Percentiles rank a stretch among this genome's conserved stretches.
Evolutionary conservation across 371 early-diverging fungal genomes (phyloP).

Genomic region (Mortierella sp.): DNA sequence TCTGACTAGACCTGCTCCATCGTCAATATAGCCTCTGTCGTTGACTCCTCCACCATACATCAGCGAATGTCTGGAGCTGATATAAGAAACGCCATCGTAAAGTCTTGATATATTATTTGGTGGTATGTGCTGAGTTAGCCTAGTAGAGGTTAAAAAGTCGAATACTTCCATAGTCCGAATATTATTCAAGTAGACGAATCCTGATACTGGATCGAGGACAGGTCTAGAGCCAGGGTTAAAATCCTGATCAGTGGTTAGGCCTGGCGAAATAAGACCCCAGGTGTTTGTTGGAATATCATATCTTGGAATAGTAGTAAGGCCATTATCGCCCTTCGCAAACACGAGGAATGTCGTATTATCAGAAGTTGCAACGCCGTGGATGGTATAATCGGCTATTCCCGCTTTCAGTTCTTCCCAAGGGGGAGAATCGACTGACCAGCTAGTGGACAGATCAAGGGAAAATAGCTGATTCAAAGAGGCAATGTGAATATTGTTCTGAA

Average conservation of each 20-base stretch:
- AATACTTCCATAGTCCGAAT: conserved; percentile 16
- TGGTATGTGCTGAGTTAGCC: conserved; percentile 2
- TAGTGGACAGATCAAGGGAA: conserved; percentile 31
- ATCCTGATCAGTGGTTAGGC: conserved; percentile 2
- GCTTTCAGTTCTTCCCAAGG: conserved; percentile 27
- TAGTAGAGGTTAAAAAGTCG: not conserved
- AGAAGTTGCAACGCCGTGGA: conserved; percentile 21
- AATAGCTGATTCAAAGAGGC: conserved; percentile 8
- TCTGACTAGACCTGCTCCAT: conserved; percentile 12
- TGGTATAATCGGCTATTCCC: not conserved
- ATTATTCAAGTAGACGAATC: conserved; percentile 22
- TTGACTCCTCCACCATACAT: conserved; percentile 33
- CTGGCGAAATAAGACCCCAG: conserved; percentile 4
- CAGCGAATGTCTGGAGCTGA: conserved; percentile 16
- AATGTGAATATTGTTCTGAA: not conserved
- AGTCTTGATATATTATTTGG: conserved; percentile 10
- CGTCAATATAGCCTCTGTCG: conserved; percentile 23
- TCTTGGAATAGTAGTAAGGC: not conserved
- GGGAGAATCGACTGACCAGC: conserved; percentile 21
- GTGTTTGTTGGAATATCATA: conserved; percentile 13
- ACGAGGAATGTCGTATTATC: conserved; percentile 23
- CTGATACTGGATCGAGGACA: conserved; percentile 18
- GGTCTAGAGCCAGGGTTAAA: conserved; percentile 17
- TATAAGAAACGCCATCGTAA: conserved; percentile 22
- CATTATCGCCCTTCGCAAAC: conserved; percentile 10